Percentiles rank a stretch among this genome's conserved stretches.
Evolutionary conservation across 768 basidiomycete species (phyloP).

Genomic region (Xerocomellus chrysenteron): DNA sequence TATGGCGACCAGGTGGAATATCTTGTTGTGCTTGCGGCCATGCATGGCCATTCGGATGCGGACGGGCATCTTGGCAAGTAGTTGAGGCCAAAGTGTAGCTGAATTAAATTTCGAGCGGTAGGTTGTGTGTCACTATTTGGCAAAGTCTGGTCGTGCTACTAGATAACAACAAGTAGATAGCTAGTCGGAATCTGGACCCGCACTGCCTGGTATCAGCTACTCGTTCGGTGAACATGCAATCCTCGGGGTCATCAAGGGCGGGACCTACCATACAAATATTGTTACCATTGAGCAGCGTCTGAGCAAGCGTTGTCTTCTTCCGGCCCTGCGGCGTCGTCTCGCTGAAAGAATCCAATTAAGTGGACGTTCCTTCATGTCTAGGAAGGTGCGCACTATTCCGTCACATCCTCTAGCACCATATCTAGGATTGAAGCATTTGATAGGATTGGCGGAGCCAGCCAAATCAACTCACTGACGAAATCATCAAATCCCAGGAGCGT

Average conservation of each 20-base stretch:
- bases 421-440: slow-evolving; percentile 42
- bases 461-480: slow-evolving; percentile 87
- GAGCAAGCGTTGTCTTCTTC: slow-evolving; percentile 78
- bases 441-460: not conserved
- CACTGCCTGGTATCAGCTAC: slow-evolving; percentile 70
- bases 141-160: not conserved
- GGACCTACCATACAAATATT: slow-evolving; percentile 90
- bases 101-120: not conserved
- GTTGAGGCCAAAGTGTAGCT: not conserved
- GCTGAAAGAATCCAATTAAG: slow-evolving; percentile 41
- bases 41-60: slow-evolving; percentile 85
- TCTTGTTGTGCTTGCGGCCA: slow-evolving; percentile 68
- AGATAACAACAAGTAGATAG: not conserved
- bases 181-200: slow-evolving; percentile 51
- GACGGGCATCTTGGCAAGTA: slow-evolving; percentile 59
- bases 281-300: slow-evolving; percentile 91
- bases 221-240: slow-evolving; percentile 1
- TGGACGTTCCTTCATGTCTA: not conserved
- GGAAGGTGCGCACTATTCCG: slow-evolving; percentile 73
- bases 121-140: slow-evolving; percentile 30
- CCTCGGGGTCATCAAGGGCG: not conserved
- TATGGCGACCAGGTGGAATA: slow-evolving; percentile 85
- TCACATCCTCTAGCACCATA: slow-evolving; percentile 96
- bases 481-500: slow-evolving; percentile 96
- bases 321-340: slow-evolving; percentile 82